Conservation (phyloP, 345 rosid genomes). For the Viola odorata region DNA sequence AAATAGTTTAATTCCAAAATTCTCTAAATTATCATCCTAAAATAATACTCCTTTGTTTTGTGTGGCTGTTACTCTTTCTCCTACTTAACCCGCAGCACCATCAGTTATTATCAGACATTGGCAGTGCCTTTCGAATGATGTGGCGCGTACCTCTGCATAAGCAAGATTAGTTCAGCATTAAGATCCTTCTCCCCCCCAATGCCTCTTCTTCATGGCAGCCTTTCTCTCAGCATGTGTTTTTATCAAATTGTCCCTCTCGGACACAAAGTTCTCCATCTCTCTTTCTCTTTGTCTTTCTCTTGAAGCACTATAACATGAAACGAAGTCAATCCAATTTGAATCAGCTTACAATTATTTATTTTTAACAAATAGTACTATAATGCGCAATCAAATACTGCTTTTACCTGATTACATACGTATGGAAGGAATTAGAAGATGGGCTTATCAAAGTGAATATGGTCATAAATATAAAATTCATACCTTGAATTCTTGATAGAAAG, state of each 20-base stretch:
- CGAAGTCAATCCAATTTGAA: not conserved
- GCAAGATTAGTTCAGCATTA: constrained; percentile 27
- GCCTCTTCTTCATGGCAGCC: constrained; percentile 49
- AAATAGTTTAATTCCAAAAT: no score
- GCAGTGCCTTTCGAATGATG: not conserved
- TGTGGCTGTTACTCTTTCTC: not conserved
- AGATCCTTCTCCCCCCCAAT: constrained; percentile 58
- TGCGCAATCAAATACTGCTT: constrained; percentile 28
- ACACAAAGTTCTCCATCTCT: constrained; percentile 52
- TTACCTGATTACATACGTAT: no score
- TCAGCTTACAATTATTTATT: not conserved
- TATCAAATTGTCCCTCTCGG: constrained; percentile 58
- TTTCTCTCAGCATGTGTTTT: constrained; percentile 47
- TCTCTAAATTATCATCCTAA: no score
- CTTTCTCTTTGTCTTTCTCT: no score
- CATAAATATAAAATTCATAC: no score
- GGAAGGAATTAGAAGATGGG: no score
- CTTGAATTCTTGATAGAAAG: no score
- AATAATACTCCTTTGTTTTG: not conserved
- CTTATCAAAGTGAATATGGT: no score
- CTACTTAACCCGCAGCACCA: not conserved
- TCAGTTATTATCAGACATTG: not conserved
- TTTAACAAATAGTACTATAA: not conserved
- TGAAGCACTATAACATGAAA: constrained; percentile 29
- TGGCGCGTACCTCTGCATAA: constrained; percentile 51